These are phyloP conservation scores for Cinnamomum micranthum DNA, from an alignment of 164 flowering plant species.

Conservation along the genomic window DNA sequence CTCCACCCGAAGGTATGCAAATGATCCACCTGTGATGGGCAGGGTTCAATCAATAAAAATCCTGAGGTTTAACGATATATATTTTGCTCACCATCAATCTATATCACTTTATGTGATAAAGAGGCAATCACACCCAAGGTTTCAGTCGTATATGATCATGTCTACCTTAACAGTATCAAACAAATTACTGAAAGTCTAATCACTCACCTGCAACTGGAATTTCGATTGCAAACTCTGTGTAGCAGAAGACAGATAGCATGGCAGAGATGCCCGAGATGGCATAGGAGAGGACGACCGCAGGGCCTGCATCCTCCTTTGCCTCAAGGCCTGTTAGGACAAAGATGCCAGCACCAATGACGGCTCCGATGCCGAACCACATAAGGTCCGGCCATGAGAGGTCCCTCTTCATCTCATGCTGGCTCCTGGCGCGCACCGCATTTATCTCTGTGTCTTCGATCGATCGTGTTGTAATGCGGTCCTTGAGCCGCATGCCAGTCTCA, in stretches of 20 bases:
- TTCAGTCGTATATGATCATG: too few species aligned
- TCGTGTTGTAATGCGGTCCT: constrained; percentile 35
- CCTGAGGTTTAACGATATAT: too few species aligned
- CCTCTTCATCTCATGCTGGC: constrained; percentile 51
- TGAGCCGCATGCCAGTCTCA: constrained; percentile 25
- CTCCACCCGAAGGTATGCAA: constrained; percentile 72
- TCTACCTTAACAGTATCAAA: too few species aligned
- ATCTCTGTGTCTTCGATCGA: constrained; percentile 42
- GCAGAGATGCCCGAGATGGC: constrained; percentile 52
- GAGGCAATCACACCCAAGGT: too few species aligned
- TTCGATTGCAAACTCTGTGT: constrained; percentile 65
- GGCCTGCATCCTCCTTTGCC: constrained; percentile 36
- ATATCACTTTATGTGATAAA: too few species aligned
- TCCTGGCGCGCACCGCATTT: constrained; percentile 33
- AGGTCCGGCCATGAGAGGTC: constrained; percentile 57
- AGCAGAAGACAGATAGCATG: constrained; percentile 56
- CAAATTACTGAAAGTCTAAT: too few species aligned
- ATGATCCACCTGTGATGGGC: constrained; percentile 54
- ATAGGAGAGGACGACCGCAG: constrained; percentile 53
- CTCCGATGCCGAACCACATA: constrained; percentile 59
- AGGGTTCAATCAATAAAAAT: too few species aligned
- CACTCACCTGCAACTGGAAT: constrained; percentile 51
- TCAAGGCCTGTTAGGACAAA: constrained; percentile 55
- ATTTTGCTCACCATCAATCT: too few species aligned
- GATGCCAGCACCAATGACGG: constrained; percentile 56